phyloP scores from a whole-genome alignment of 495 filamentous ascomycete genomes.

The Trichoderma asperelloides region DNA sequence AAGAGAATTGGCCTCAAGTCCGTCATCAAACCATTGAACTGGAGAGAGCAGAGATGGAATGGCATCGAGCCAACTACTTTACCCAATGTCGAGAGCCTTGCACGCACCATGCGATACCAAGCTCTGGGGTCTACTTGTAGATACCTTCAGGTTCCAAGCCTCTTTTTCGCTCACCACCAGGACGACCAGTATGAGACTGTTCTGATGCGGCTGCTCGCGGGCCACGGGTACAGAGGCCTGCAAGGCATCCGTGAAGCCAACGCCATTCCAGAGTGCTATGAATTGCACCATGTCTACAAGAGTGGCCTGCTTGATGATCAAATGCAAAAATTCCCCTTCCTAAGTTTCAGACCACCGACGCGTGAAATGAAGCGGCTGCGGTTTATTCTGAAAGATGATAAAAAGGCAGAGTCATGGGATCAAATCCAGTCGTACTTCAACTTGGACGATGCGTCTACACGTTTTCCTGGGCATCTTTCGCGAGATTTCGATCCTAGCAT shows the following conservation, averaged over 20 bases:
- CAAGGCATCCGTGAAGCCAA: slow-evolving; percentile 54
- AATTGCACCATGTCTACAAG: slow-evolving; percentile 57
- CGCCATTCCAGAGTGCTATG: slow-evolving; percentile 75
- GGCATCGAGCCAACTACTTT: slow-evolving; percentile 30
- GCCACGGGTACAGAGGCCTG: slow-evolving; percentile 56
- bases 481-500: slow-evolving; percentile 19
- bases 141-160: slow-evolving; percentile 32
- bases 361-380: slow-evolving; percentile 15
- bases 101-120: slow-evolving; percentile 66
- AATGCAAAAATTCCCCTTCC: slow-evolving; percentile 16
- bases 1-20: slow-evolving; percentile 20
- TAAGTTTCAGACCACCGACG: slow-evolving; percentile 17
- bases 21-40: slow-evolving; percentile 24
- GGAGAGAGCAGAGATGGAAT: slow-evolving; percentile 21
- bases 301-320: slow-evolving; percentile 51
- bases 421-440: slow-evolving; percentile 9
- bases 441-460: neutral
- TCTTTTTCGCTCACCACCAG: slow-evolving; percentile 75
- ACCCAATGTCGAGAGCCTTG: slow-evolving; percentile 67
- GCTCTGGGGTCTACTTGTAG: slow-evolving; percentile 55
- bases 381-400: slow-evolving; percentile 17
- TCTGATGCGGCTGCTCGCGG: slow-evolving; percentile 58
- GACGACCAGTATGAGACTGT: slow-evolving; percentile 87
- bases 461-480: neutral
- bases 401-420: slow-evolving; percentile 8